phyloP scores from a whole-genome alignment of 371 early-diverging fungal genomes.

The Mortierella sp. region DNA sequence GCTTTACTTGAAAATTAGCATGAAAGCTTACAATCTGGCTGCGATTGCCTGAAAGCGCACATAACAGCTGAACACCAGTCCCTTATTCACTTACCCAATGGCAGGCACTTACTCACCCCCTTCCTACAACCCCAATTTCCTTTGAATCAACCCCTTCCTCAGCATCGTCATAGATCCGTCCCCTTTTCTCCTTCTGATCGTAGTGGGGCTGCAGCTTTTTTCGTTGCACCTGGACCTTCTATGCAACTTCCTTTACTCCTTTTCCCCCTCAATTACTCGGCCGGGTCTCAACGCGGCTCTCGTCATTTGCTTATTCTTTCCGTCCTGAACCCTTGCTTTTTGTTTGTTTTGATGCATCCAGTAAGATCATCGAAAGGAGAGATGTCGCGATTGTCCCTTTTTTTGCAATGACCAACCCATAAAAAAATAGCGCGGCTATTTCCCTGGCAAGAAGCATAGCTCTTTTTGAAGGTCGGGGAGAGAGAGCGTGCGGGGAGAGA shows the following conservation, averaged over 20 bases:
- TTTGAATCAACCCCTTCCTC: neutral
- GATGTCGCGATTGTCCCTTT: neutral
- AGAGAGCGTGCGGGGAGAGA: neutral
- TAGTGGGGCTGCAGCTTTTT: neutral
- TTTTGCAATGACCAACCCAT: neutral
- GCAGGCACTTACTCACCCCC: neutral
- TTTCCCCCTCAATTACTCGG: neutral
- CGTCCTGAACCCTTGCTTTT: neutral
- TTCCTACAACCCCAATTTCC: too few species aligned
- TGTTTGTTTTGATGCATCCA: neutral
- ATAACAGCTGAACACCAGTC: neutral
- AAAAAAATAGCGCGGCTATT: conserved; percentile 23
- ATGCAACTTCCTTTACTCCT: too few species aligned
- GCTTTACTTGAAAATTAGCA: too few species aligned
- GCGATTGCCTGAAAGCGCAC: too few species aligned
- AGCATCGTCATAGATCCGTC: neutral
- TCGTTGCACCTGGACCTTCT: neutral
- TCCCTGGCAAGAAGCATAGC: conserved; percentile 11
- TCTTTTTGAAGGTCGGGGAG: neutral
- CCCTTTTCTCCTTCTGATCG: neutral
- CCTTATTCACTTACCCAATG: neutral
- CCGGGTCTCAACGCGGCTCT: neutral
- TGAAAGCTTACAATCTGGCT: too few species aligned
- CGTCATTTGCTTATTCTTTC: neutral
- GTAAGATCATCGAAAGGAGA: neutral